Base-by-base conservation (phyloP, 139 green algal species). In the Desmodesmus armatus region DNA sequence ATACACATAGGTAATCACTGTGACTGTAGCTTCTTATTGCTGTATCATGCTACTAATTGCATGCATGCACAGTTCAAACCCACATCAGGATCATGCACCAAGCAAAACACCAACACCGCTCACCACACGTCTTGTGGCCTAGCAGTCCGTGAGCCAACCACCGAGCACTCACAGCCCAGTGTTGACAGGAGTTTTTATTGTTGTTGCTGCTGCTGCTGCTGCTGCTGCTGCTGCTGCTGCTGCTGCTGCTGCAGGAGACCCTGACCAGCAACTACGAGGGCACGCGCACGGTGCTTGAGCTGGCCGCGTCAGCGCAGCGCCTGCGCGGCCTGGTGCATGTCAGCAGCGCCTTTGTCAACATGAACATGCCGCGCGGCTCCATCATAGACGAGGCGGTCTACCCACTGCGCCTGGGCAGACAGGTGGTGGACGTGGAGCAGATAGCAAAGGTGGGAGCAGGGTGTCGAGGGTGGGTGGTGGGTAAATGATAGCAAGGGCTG, bases 331-430 rank as follows among this genome's bases (percentile, higher is more conserved):
- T 93, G 35, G 80, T 92, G 58, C 87, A 93, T 70, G 87, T 93
- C 49, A 91, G 85, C 60, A 85, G 77, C n/a, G 71, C 87, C 0
- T 93, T 85, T 71, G 87, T 88, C 43, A 91, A 90, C 84, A 78
- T 91, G 44, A 83, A 85, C 66, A 53, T 74, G 66, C 83, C 82
- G 2, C 80, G 77, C 65, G 84, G 87, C 51, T 83, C 71, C 62
- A 85, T 47, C 13, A 88, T 91, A 35, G 53, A 85, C 49, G 91
- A 94, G 85, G n/a, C 73, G 25, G 47, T 94, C 43, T 89, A 89
- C 53, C 91, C 91, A n/a, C 86, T 94, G 27, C 86, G 72, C 71
- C 84, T 89, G 75, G 91, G 89, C n/a, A 85, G 90, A 58, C 60
- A 85, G 67, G 83, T 83, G 5, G 47, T 67, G 43, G 79, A 78